Base-by-base conservation (phyloP, 768 basidiomycete genomes). In the Cyclocybe cylindracea region DNA sequence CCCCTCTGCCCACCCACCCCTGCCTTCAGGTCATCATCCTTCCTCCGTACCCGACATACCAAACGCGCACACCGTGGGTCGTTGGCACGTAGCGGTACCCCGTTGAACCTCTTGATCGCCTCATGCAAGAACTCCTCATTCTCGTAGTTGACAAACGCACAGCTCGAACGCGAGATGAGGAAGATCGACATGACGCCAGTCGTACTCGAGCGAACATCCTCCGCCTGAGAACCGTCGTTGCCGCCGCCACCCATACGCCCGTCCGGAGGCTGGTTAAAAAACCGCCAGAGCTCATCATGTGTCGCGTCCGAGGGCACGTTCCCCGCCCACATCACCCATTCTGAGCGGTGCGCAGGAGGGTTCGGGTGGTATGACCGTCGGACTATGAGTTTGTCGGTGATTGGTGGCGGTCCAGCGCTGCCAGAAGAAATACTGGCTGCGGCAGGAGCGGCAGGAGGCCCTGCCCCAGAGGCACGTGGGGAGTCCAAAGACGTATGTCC, bases 251-350 rank as follows among this genome's bases (percentile, higher is more conserved):
- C n/a, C n/a, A n/a, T n/a, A n/a, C n/a, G 58, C 19, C 11, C 34
- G 13, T 62, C 53, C 4, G 49, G 61, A 7, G 63, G 53, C 38
- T 58, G 67, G 55, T 79, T 86, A 72, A 98, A 94, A 66, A 94
- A 95, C 6, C 75, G 74, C 88, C 87, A 90, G 4, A 97, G 74
- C 62, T 97, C 94, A 57, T 92, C 86, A 53, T 92, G 82, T 3
- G 83, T 84, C 11, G 91, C 85, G 61, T 94, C 91, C 5, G 79
- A 78, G 2, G 91, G 91, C 3, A 97, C 88, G 63, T 98, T 98
- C 8, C 95, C 95, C 10, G 85, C 86, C 95, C 95, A 97, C 91
- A 94, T 92, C 1, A 94, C 94, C 91, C 89, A 95, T 52, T 92
- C 91, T 6, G 91, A 91, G 10, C 91, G 82, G 47, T 89, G 78